phyloP scores from a whole-genome alignment of 768 basidiomycete species.

The Calocybe cyanea region DNA sequence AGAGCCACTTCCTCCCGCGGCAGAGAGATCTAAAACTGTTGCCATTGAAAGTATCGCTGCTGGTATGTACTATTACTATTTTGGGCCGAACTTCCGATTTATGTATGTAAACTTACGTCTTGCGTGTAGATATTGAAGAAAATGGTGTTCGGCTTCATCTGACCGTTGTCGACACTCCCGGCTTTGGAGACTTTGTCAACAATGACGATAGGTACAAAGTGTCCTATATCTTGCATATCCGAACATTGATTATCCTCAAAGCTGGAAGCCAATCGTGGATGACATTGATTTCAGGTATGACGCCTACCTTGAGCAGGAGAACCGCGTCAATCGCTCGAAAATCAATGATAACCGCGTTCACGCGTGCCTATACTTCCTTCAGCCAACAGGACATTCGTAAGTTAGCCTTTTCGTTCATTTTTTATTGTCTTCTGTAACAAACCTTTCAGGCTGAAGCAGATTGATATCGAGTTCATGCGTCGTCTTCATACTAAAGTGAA shows the following conservation, averaged over 20 bases:
- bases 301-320: constrained; percentile 97
- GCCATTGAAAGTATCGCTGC: constrained; percentile 98
- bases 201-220: constrained; percentile 85
- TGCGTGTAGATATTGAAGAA: constrained; percentile 89
- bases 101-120: constrained; percentile 22
- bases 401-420: constrained; percentile 26
- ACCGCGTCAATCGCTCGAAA: constrained; percentile 93
- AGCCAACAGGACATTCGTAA: constrained; percentile 97
- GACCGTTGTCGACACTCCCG: constrained; percentile 99
- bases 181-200: constrained; percentile 99
- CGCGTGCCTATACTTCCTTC: constrained; percentile 98
- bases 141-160: constrained; percentile 94
- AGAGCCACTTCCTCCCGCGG: constrained; percentile 76
- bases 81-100: constrained; percentile 15
- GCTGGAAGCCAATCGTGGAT: constrained; percentile 98
- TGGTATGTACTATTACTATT: constrained; percentile 51
- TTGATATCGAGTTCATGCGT: constrained; percentile 99
- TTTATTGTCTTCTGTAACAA: constrained; percentile 2
- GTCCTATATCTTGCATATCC: constrained; percentile 11
- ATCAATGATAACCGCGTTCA: constrained; percentile 96
- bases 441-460: constrained; percentile 80
- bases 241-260: constrained; percentile 28
- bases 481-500: constrained; percentile 97
- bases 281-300: constrained; percentile 98
- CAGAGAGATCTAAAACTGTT: constrained; percentile 89